A percentile compares a stretch with the other conserved stretches of the same genome.
phyloP scores from a whole-genome alignment of 805 yeast species.

The Barnettozyma sp. region DNA sequence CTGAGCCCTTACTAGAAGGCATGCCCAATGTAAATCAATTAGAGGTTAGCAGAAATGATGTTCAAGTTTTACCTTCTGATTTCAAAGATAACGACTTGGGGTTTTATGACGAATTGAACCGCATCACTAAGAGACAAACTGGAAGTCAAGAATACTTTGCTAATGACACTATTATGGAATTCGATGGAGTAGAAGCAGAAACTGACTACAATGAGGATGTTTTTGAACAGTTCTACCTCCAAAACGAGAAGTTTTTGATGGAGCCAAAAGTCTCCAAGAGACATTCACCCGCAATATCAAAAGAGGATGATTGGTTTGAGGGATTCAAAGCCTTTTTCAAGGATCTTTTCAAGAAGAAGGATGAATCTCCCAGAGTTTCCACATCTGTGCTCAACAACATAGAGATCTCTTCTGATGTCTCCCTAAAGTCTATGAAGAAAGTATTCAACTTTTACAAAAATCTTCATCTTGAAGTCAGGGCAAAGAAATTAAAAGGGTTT shows the following conservation, averaged over 20 bases:
- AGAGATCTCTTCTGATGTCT: slow-evolving; percentile 18
- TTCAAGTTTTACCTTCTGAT: slow-evolving; percentile 21
- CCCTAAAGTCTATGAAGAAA: slow-evolving; percentile 27
- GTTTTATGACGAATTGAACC: slow-evolving; percentile 21
- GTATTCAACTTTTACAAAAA: slow-evolving; percentile 42
- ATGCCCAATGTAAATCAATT: slow-evolving; percentile 45
- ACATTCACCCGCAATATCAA: neutral
- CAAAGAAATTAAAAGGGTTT: slow-evolving; percentile 47
- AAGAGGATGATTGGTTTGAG: slow-evolving; percentile 20
- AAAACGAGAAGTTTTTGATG: slow-evolving; percentile 14
- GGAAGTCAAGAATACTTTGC: slow-evolving; percentile 3
- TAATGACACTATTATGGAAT: neutral
- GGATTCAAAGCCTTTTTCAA: slow-evolving; percentile 20
- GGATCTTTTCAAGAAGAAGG: slow-evolving; percentile 24
- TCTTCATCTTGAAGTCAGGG: slow-evolving; percentile 46
- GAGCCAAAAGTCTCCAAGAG: slow-evolving; percentile 1
- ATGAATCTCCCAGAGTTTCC: slow-evolving; percentile 12
- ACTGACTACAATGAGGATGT: slow-evolving; percentile 6
- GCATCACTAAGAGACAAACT: slow-evolving; percentile 8
- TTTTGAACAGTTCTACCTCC: slow-evolving; percentile 21
- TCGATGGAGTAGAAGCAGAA: slow-evolving; percentile 1
- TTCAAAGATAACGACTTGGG: slow-evolving; percentile 19
- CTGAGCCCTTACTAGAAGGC: slow-evolving; percentile 47
- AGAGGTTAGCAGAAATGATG: slow-evolving; percentile 25
- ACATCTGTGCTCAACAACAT: slow-evolving; percentile 17